These are phyloP conservation scores for Plasmopara halstedii DNA, from an alignment of 352 stramenopile genomes.

Conservation along the genomic window DNA sequence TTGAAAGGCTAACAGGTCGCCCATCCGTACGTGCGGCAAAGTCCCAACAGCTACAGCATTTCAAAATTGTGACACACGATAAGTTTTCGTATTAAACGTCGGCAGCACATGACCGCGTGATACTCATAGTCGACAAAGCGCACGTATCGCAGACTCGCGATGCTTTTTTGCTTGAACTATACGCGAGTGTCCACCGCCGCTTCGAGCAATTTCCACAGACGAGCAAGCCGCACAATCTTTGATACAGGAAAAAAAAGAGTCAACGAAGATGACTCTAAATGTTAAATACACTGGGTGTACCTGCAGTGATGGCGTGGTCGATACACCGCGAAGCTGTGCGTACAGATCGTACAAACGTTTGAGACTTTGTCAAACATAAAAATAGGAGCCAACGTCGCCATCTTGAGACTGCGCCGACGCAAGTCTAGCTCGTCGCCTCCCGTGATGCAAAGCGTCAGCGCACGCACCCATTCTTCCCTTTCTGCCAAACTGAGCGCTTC, in stretches of 20 bases:
- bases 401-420: constrained; percentile 61
- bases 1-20: too few relatives aligned
- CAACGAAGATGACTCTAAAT: too few relatives aligned
- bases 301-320: constrained; percentile 76
- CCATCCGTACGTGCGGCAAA: too few relatives aligned
- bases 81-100: constrained; percentile 19
- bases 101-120: constrained; percentile 25
- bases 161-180: constrained; percentile 71
- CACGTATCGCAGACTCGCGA: constrained; percentile 73
- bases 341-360: constrained; percentile 80
- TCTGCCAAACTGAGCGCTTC: constrained; percentile 53
- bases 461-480: constrained; percentile 77
- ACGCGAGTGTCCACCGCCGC: constrained; percentile 67
- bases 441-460: constrained; percentile 67
- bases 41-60: too few relatives aligned
- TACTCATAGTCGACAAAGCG: constrained; percentile 34
- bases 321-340: constrained; percentile 77
- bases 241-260: constrained; percentile 8
- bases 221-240: constrained; percentile 73
- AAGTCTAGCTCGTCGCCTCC: constrained; percentile 47
- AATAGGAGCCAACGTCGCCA: constrained; percentile 69
- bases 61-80: too few relatives aligned
- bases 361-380: constrained; percentile 85
- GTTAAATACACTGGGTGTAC: constrained; percentile 29
- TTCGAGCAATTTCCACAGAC: constrained; percentile 81